phyloP scores from a whole-genome alignment of 192 early-diverging fungal genomes.

The Cetraspora pellucida region DNA sequence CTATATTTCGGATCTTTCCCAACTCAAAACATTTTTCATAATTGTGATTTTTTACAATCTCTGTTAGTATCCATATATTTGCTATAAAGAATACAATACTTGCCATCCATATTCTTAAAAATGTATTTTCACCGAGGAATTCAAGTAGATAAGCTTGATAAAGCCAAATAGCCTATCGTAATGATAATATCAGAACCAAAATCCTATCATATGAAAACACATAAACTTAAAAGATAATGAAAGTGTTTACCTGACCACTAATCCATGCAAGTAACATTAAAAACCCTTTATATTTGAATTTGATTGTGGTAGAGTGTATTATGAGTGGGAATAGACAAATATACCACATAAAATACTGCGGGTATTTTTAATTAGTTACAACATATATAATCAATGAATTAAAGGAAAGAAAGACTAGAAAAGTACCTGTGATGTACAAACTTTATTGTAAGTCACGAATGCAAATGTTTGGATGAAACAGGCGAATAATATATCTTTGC shows the following conservation, averaged over 20 bases:
- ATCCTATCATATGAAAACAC: background rate
- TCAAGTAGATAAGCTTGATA: conserved; percentile 85
- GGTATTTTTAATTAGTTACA: background rate
- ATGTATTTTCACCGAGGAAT: conserved; percentile 85
- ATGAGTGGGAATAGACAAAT: conserved; percentile 88
- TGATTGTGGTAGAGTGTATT: conserved; percentile 63
- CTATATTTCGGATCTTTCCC: conserved; percentile 51
- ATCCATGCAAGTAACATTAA: conserved; percentile 70
- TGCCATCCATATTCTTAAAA: conserved; percentile 71
- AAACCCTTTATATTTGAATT: conserved; percentile 53
- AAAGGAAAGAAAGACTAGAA: background rate
- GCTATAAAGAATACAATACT: conserved; percentile 69
- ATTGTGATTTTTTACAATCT: conserved; percentile 49
- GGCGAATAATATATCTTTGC: conserved; percentile 84
- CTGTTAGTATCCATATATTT: conserved; percentile 75
- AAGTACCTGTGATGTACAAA: conserved; percentile 88
- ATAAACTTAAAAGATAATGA: conserved; percentile 3
- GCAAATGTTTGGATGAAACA: conserved; percentile 93
- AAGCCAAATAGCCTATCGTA: conserved; percentile 81
- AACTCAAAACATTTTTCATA: conserved; percentile 56
- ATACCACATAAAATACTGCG: conserved; percentile 99
- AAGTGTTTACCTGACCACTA: conserved; percentile 57
- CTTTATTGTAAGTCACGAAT: conserved; percentile 97
- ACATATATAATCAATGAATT: background rate
- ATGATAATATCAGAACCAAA: conserved; percentile 16